Base-by-base conservation (phyloP, 2,329 filamentous ascomycete species). In the Phialophora macrospora region DNA sequence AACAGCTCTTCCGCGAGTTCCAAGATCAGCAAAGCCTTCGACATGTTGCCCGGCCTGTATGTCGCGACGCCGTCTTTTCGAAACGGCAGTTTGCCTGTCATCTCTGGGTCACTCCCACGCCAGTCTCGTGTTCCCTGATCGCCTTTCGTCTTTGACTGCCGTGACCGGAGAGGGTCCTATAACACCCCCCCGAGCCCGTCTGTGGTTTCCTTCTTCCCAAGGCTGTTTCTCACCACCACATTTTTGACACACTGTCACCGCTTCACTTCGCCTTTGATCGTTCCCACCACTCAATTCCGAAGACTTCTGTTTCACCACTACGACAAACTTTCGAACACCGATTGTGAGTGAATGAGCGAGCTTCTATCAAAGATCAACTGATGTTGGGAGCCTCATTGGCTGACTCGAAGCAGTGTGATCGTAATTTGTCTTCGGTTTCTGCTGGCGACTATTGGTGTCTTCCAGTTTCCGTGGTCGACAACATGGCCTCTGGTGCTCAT, bases 401-500 rank as follows among this genome's bases (percentile, higher is more conserved):
- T 67, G 55, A 67, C 63, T 44, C 11, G 41, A 54, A 24, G 34
- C 54, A 64, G 61, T 41, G 55, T 51, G 60, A 22, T 48, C 46
- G 12, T 48, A 41, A 22, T 46, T 48, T 12, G 38, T 51, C 38
- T 58, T 54, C 22, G 20, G 9, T 34, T 26, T 26, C 30, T 49
- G 51, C 11, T 51, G 55, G 7, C 60, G 24, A 54, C 22, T 26
- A 46, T 57, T 55, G 58, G 51, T 28, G 24, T 54, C 57, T 54
- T 9, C 51, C 41, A 56, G 44, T 64, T 34, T 14, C 55, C 6
- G 20, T 62, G 46, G 51, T 51, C 49, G 49, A 54, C 63, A 64
- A 59, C 38, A 68, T 68, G 67, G 67, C 64, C 54, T 59, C 68
- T 55, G 66, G 55, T 58, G 56, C 54, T 54, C 66, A 64, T 49